phyloP scores from a whole-genome alignment of 177 flowering plant species.

The Vitis hybrid region DNA sequence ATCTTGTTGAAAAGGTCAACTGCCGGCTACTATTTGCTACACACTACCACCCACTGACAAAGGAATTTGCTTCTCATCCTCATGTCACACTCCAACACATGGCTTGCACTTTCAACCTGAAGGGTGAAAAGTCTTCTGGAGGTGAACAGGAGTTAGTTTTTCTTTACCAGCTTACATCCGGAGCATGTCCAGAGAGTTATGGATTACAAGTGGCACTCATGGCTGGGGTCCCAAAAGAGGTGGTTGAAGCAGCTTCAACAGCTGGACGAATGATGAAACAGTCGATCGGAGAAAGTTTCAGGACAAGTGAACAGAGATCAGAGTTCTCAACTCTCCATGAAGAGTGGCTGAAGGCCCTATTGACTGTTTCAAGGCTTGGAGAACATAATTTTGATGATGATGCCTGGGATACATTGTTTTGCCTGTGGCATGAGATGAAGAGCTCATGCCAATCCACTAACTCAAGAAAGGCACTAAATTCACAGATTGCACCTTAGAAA shows the following conservation, averaged over 20 bases:
- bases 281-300: slow-evolving; percentile 58
- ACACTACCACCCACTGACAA: slow-evolving; percentile 95
- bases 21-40: slow-evolving; percentile 93
- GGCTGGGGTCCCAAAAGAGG: slow-evolving; percentile 82
- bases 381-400: slow-evolving; percentile 42
- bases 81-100: slow-evolving; percentile 83
- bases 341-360: slow-evolving; percentile 64
- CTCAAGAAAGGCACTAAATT: background rate
- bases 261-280: slow-evolving; percentile 64
- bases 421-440: slow-evolving; percentile 85
- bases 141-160: slow-evolving; percentile 65
- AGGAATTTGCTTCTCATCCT: slow-evolving; percentile 90
- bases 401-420: slow-evolving; percentile 64
- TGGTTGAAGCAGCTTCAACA: slow-evolving; percentile 66
- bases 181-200: slow-evolving; percentile 95
- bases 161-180: slow-evolving; percentile 71
- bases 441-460: slow-evolving; percentile 24
- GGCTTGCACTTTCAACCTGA: slow-evolving; percentile 66
- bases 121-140: slow-evolving; percentile 18
- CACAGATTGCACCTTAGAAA: background rate
- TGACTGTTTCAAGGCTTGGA: slow-evolving; percentile 29
- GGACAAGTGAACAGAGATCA: slow-evolving; percentile 75
- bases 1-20: slow-evolving; percentile 83
- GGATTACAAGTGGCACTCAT: slow-evolving; percentile 88
- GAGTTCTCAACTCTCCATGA: slow-evolving; percentile 90